Percentiles rank a stretch among this genome's conserved stretches.
These are phyloP conservation scores for Dactylellina parvicollis DNA, from an alignment of 2,329 filamentous ascomycete genomes.

Conservation along the genomic window DNA sequence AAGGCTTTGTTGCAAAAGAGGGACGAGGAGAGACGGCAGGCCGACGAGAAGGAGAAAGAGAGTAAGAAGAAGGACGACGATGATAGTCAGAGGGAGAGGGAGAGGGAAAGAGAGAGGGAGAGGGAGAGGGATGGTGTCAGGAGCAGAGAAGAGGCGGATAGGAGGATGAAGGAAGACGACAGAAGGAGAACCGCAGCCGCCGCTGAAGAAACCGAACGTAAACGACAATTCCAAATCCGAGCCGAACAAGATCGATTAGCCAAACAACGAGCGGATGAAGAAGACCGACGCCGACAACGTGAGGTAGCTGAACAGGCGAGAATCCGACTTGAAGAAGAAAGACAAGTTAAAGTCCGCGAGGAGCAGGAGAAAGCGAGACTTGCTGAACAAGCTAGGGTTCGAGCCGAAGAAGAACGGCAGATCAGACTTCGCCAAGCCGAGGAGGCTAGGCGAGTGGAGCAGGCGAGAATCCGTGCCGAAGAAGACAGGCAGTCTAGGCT, in stretches of 20 bases:
- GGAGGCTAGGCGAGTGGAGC: constrained; percentile 19
- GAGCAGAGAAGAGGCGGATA: constrained; percentile 24
- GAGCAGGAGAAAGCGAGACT: constrained; percentile 28
- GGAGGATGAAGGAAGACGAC: constrained; percentile 27
- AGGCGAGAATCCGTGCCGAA: constrained; percentile 22
- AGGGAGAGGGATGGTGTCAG: constrained; percentile 15
- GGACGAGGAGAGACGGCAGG: constrained; percentile 5
- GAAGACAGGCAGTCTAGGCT: constrained; percentile 15
- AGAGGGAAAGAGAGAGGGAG: constrained; percentile 19
- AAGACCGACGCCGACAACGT: constrained; percentile 19
- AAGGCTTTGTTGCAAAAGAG: constrained; percentile 32
- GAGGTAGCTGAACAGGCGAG: constrained; percentile 25
- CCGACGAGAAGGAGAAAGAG: constrained; percentile 28
- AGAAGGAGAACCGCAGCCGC: constrained; percentile 16
- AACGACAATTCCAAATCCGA: constrained; percentile 16
- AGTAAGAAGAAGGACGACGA: constrained; percentile 15
- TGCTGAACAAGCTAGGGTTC: constrained; percentile 27
- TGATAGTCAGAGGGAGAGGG: constrained; percentile 3
- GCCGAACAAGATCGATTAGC: background rate
- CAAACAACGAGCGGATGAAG: constrained; percentile 9
- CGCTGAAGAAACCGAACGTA: constrained; percentile 23
- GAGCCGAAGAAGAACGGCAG: constrained; percentile 18
- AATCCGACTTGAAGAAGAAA: constrained; percentile 16
- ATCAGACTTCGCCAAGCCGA: constrained; percentile 23
- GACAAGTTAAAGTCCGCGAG: constrained; percentile 11